Conservation (phyloP, 306 rosid species). For the Lathyrus oleraceus region DNA sequence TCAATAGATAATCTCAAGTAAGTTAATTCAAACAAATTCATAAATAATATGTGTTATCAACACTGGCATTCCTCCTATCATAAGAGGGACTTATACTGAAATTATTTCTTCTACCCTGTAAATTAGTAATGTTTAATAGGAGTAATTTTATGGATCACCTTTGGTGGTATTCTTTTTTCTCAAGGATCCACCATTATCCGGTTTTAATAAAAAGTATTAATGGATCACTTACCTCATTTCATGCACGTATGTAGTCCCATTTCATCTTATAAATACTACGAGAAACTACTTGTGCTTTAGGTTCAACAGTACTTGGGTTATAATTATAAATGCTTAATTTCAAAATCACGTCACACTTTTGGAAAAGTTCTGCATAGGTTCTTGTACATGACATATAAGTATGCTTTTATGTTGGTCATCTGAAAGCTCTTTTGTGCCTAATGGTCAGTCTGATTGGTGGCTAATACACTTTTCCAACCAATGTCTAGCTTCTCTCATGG, state of each 20-base stretch:
- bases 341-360: background rate
- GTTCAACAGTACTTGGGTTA: background rate
- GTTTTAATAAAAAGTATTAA: background rate
- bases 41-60: background rate
- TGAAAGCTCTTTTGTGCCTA: background rate
- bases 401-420: slow-evolving; percentile 5
- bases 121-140: background rate
- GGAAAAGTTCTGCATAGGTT: background rate
- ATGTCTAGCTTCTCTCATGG: background rate
- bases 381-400: background rate
- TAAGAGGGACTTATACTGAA: background rate
- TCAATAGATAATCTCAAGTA: background rate
- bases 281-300: background rate
- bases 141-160: background rate
- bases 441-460: slow-evolving; percentile 1
- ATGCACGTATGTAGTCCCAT: background rate
- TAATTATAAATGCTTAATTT: slow-evolving; percentile 4
- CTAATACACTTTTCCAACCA: background rate
- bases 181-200: background rate
- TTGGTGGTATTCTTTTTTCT: background rate
- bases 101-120: background rate
- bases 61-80: background rate
- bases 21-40: background rate
- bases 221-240: background rate
- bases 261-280: background rate